These are phyloP conservation scores for Chamaenerion angustifolium DNA, from an alignment of 345 rosid genomes.

Conservation along the genomic window DNA sequence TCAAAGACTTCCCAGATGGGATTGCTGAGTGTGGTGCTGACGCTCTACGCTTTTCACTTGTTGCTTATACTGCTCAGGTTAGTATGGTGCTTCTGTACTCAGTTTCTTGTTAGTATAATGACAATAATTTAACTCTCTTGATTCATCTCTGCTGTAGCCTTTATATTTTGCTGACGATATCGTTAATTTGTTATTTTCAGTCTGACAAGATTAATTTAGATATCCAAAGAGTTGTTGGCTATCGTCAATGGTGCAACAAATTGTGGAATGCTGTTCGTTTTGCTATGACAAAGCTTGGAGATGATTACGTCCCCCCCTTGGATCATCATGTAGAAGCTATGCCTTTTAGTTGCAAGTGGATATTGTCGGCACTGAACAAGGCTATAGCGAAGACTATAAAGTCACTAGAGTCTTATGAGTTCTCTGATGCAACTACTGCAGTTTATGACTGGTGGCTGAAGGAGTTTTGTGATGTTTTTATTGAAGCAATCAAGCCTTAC, in stretches of 20 bases:
- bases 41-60: conserved; percentile 94
- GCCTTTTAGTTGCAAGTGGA: conserved; percentile 90
- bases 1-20: conserved; percentile 76
- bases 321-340: conserved; percentile 25
- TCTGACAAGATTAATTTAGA: conserved; percentile 93
- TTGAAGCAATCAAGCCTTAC: conserved; percentile 84
- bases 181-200: conserved; percentile 24
- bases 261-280: conserved; percentile 95
- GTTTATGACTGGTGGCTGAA: conserved; percentile 97
- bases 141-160: neutral
- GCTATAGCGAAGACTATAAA: conserved; percentile 47
- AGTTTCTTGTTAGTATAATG: too few species aligned
- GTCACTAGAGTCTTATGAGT: conserved; percentile 51
- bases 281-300: conserved; percentile 84
- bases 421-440: conserved; percentile 64
- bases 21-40: conserved; percentile 96
- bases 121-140: too few species aligned
- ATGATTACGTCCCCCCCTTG: conserved; percentile 41
- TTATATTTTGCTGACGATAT: neutral
- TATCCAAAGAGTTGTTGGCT: conserved; percentile 86
- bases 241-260: conserved; percentile 99
- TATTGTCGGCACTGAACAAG: conserved; percentile 65
- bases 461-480: conserved; percentile 86
- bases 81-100: too few species aligned
- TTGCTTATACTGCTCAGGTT: conserved; percentile 95